phyloP scores from a whole-genome alignment of 768 basidiomycete genomes.

The Trametopsis cervina region DNA sequence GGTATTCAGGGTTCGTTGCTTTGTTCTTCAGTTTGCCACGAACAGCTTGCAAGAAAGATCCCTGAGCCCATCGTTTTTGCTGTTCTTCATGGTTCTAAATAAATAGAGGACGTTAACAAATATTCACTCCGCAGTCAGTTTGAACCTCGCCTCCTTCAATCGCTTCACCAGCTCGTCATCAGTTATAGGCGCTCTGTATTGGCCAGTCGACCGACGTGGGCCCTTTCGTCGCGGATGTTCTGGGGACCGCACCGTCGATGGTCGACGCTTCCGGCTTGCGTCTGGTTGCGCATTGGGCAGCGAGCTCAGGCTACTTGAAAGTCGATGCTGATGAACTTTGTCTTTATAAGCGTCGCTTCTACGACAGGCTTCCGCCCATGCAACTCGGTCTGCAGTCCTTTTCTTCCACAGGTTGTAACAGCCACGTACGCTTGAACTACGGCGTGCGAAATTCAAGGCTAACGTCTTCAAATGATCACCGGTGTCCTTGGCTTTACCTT shows the following conservation, averaged over 20 bases:
- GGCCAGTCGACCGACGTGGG: constrained; percentile 30
- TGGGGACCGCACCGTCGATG: constrained; percentile 7
- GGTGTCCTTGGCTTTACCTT: constrained; percentile 9
- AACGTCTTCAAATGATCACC: constrained; percentile 5
- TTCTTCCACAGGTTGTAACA: constrained; percentile 42
- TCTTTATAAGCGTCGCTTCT: constrained; percentile 56
- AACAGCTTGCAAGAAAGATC: constrained; percentile 55
- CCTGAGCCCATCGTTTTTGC: constrained; percentile 65
- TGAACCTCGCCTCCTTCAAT: constrained; percentile 50
- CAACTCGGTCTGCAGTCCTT: constrained; percentile 33
- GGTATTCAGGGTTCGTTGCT: constrained; percentile 16
- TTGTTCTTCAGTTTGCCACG: constrained; percentile 31
- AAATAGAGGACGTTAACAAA: constrained; percentile 2
- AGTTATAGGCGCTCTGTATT: constrained; percentile 47
- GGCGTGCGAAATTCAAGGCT: constrained; percentile 3
- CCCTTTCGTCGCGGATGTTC: constrained; percentile 25
- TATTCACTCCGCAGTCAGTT: neutral
- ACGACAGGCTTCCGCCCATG: constrained; percentile 56
- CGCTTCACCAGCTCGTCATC: constrained; percentile 61
- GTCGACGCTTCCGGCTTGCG: constrained; percentile 23
- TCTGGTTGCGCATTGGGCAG: neutral
- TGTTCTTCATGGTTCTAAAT: constrained; percentile 68
- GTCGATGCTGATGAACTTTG: constrained; percentile 33
- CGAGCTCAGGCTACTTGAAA: constrained; percentile 22
- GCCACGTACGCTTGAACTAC: constrained; percentile 29